Percentiles rank a stretch among this genome's conserved stretches.
These are phyloP conservation scores for Fusarium foetens DNA, from an alignment of 2,329 filamentous ascomycete species.

Conservation along the genomic window DNA sequence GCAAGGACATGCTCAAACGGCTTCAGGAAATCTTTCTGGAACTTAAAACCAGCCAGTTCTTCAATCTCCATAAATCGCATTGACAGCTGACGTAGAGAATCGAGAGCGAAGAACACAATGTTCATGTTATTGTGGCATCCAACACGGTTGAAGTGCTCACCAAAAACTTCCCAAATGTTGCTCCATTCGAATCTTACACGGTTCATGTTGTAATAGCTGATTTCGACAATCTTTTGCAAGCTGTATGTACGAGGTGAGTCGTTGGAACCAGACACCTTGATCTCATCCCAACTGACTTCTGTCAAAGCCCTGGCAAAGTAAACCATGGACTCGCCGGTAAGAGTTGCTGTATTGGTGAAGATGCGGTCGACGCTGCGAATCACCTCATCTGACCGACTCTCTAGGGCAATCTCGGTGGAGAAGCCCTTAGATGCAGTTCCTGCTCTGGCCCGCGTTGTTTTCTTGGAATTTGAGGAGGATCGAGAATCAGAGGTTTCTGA, in stretches of 20 bases:
- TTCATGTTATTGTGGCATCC: slow-evolving; percentile 96
- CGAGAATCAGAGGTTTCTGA: slow-evolving; percentile 66
- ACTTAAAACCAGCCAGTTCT: slow-evolving; percentile 98
- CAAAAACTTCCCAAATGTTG: slow-evolving; percentile 96
- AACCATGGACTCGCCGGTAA: slow-evolving; percentile 93
- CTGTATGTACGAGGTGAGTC: slow-evolving; percentile 97
- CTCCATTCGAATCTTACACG: slow-evolving; percentile 98
- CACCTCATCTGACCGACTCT: slow-evolving; percentile 92
- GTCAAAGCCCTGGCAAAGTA: slow-evolving; percentile 93
- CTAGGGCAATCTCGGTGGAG: slow-evolving; percentile 84
- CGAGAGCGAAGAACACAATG: slow-evolving; percentile 96
- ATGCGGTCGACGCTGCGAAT: slow-evolving; percentile 94
- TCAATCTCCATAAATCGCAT: slow-evolving; percentile 99
- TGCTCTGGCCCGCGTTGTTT: slow-evolving; percentile 60
- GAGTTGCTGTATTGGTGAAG: slow-evolving; percentile 93
- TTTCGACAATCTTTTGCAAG: slow-evolving; percentile 97
- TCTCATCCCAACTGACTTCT: slow-evolving; percentile 99
- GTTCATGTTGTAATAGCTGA: slow-evolving; percentile 99
- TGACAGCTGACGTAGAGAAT: slow-evolving; percentile 92
- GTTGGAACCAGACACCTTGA: slow-evolving; percentile 94
- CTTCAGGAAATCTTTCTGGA: slow-evolving; percentile 99
- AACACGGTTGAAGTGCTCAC: slow-evolving; percentile 97
- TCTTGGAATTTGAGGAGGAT: slow-evolving; percentile 72
- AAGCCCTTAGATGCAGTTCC: slow-evolving; percentile 72
- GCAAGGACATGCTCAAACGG: slow-evolving; percentile 98